Percentiles rank a stretch among this genome's conserved stretches.
These are phyloP conservation scores for Diaporthe vaccinii DNA, from an alignment of 2,329 filamentous ascomycete genomes.

Conservation along the genomic window DNA sequence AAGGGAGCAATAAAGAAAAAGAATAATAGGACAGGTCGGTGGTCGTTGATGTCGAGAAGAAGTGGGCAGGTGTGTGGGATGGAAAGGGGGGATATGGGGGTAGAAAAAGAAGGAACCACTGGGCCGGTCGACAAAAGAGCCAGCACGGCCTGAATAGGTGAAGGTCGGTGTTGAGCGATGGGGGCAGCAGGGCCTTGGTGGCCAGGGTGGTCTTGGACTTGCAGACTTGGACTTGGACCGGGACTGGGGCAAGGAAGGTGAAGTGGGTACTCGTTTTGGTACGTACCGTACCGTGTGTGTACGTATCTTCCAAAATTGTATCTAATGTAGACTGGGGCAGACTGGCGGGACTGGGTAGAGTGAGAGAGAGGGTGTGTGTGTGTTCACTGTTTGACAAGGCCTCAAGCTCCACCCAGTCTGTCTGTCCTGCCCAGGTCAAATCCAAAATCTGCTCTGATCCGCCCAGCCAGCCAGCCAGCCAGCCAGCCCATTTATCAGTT, in stretches of 20 bases:
- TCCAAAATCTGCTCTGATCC: conserved; percentile 11
- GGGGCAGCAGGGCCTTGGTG: conserved; percentile 14
- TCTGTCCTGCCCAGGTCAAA: background rate
- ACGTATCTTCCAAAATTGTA: background rate
- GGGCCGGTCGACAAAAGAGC: conserved; percentile 13
- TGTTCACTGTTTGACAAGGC: background rate
- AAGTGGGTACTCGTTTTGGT: background rate
- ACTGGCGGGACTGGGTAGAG: background rate
- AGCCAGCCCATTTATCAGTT: background rate
- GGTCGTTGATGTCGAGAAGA: conserved; percentile 12
- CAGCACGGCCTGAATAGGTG: conserved; percentile 19
- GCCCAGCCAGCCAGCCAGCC: background rate
- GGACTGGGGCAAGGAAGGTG: conserved; percentile 14
- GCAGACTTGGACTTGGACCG: conserved; percentile 7
- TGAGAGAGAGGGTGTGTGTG: background rate
- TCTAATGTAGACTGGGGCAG: background rate
- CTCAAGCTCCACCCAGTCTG: background rate
- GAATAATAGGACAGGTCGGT: conserved; percentile 16
- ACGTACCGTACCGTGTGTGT: conserved; percentile 5
- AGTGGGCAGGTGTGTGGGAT: conserved; percentile 26
- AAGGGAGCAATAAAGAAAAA: conserved; percentile 36
- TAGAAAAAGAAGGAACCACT: conserved; percentile 31
- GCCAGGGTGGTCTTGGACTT: conserved; percentile 9
- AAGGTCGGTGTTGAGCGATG: conserved; percentile 36
- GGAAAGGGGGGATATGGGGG: conserved; percentile 36